A percentile compares a stretch with the other conserved stretches of the same genome.
Conservation (phyloP, 345 rosid genomes). For the Citrus unshiu region DNA sequence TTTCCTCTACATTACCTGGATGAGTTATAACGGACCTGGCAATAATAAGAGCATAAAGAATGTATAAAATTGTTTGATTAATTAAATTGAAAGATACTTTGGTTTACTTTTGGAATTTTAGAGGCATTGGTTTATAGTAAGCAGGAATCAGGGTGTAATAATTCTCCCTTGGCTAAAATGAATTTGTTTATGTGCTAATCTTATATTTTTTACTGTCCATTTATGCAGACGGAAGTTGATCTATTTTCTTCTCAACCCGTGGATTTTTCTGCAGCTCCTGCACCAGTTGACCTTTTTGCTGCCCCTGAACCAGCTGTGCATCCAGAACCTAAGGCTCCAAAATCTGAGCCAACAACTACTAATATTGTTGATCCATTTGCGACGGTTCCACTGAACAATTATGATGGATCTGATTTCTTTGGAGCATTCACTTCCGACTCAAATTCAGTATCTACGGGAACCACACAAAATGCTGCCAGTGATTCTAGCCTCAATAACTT, state of each 20-base stretch:
- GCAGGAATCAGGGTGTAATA: constrained; percentile 10
- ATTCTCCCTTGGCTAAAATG: constrained; percentile 1
- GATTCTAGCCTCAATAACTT: constrained; percentile 35
- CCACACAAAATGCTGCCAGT: constrained; percentile 35
- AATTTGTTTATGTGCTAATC: not conserved
- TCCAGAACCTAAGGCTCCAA: constrained; percentile 44
- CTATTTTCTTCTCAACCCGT: constrained; percentile 26
- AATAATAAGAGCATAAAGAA: not conserved
- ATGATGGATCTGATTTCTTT: constrained; percentile 83
- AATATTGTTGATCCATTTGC: constrained; percentile 78
- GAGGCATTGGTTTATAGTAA: not conserved
- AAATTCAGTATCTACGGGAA: constrained; percentile 38
- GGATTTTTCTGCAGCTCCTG: constrained; percentile 44
- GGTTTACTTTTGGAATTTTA: constrained; percentile 1
- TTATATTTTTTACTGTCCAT: not conserved
- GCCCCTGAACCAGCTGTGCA: constrained; percentile 46
- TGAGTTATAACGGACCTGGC: not conserved
- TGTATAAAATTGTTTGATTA: not conserved
- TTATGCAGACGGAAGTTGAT: constrained; percentile 49
- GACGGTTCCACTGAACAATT: constrained; percentile 67
- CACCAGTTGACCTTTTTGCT: constrained; percentile 62
- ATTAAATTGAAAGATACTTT: not conserved
- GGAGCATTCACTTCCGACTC: constrained; percentile 71
- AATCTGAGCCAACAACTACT: constrained; percentile 31
- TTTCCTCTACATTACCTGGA: not conserved